Conservation (phyloP, 139 green algal species). For the Closterium sp. region DNA sequence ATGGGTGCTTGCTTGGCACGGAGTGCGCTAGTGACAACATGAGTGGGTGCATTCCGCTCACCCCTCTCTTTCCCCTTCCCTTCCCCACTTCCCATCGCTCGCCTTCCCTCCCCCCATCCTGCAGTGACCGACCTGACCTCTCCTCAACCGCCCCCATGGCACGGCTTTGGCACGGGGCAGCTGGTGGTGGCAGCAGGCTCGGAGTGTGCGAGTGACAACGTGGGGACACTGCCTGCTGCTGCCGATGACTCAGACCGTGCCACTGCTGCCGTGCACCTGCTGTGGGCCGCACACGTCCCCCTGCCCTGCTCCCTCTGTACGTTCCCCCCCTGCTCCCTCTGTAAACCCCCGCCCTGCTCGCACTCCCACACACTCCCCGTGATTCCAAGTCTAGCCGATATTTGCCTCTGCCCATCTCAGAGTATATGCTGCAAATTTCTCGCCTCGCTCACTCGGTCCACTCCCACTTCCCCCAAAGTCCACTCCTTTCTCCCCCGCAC, state of each 20-base stretch:
- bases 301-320: neutral
- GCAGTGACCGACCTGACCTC: neutral
- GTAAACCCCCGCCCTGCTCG: too few species aligned
- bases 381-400: too few species aligned
- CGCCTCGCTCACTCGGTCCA: too few species aligned
- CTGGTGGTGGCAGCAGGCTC: neutral
- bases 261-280: neutral
- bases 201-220: neutral
- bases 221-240: neutral
- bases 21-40: too few species aligned
- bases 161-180: neutral
- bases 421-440: neutral
- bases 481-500: too few species aligned
- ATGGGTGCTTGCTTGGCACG: too few species aligned
- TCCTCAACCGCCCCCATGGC: neutral
- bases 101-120: neutral
- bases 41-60: too few species aligned
- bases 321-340: too few species aligned
- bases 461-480: too few species aligned
- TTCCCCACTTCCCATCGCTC: neutral
- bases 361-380: too few species aligned
- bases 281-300: neutral
- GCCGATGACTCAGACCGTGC: neutral
- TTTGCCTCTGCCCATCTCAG: neutral
- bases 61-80: too few species aligned